Evolutionary conservation across 192 early-diverging fungal genomes (phyloP).

Genomic region (Coemansia sp.): DNA sequence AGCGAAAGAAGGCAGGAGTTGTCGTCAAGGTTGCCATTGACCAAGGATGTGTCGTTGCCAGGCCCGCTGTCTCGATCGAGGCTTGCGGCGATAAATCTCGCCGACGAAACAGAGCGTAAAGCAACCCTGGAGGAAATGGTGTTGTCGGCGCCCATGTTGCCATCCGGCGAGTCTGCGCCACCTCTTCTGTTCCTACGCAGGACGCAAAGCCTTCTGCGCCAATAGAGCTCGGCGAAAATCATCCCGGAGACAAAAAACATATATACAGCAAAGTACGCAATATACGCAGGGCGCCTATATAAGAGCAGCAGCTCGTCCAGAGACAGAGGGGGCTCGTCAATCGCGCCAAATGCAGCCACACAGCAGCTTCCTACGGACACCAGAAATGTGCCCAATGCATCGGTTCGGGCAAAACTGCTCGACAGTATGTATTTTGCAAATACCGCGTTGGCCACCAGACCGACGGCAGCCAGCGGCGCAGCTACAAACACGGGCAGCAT

Average conservation of each 20-base stretch:
- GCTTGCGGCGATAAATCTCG: not conserved
- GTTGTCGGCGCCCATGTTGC: not conserved
- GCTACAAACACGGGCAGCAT: constrained; percentile 74
- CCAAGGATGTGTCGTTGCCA: not conserved
- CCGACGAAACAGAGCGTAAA: constrained; percentile 3
- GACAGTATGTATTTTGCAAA: constrained; percentile 64
- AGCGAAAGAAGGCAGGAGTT: not conserved
- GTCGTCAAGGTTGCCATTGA: not conserved
- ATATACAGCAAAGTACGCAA: constrained; percentile 61
- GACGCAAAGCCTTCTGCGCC: constrained; percentile 29
- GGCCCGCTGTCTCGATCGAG: not conserved
- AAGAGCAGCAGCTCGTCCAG: constrained; percentile 64
- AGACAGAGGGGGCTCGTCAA: constrained; percentile 68
- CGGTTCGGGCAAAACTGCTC: constrained; percentile 62
- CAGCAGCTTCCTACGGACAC: constrained; percentile 64
- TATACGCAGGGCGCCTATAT: constrained; percentile 65
- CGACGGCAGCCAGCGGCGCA: constrained; percentile 71
- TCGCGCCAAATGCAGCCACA: constrained; percentile 70
- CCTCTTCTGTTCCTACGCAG: not conserved
- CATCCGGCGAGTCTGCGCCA: not conserved
- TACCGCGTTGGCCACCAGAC: constrained; percentile 72
- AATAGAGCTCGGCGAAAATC: constrained; percentile 44
- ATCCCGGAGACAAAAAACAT: constrained; percentile 53
- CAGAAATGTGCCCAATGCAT: constrained; percentile 62
- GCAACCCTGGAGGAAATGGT: constrained; percentile 12